phyloP scores from a whole-genome alignment of 1,284 basidiomycete genomes.

The Fomitopsis palustris region DNA sequence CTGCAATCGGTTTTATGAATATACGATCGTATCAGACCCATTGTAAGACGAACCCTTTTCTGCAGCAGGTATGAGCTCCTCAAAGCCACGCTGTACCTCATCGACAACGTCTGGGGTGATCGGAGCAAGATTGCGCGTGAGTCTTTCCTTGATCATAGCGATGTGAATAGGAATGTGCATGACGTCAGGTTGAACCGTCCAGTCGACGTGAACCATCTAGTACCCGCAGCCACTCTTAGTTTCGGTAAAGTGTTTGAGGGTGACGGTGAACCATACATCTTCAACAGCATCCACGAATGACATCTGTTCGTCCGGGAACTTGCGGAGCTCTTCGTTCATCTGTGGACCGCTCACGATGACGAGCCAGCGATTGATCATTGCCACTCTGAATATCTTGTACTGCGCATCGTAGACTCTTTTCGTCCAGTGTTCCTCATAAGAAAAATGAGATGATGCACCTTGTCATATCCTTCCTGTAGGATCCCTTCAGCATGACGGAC shows the following conservation, averaged over 20 bases:
- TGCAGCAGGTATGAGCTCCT: conserved; percentile 4
- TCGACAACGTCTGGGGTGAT: conserved; percentile 16
- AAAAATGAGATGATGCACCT: conserved; percentile 19
- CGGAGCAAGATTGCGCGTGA: conserved; percentile 16
- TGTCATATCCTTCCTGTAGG: conserved; percentile 23
- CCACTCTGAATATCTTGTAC: conserved; percentile 30
- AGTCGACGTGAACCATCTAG: conserved; percentile 15
- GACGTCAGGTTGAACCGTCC: conserved; percentile 22
- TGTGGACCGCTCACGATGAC: conserved; percentile 24
- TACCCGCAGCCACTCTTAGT: conserved; percentile 9
- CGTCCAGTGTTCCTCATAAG: not conserved
- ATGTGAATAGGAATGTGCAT: conserved; percentile 25
- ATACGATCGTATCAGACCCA: no score
- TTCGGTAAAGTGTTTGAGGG: not conserved
- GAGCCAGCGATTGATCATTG: conserved; percentile 33
- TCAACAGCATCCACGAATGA: conserved; percentile 25
- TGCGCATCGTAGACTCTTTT: not conserved
- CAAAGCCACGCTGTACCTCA: conserved; percentile 14
- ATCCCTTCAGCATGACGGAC: not conserved
- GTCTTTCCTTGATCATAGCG: conserved; percentile 20
- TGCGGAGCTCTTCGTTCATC: conserved; percentile 28
- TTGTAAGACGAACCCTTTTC: conserved; percentile 12
- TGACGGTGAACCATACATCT: conserved; percentile 19
- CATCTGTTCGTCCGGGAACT: conserved; percentile 28
- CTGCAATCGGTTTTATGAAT: not conserved